Evolutionary conservation across 139 green algal genomes (phyloP).

Genomic region (Desmodesmus armatus): DNA sequence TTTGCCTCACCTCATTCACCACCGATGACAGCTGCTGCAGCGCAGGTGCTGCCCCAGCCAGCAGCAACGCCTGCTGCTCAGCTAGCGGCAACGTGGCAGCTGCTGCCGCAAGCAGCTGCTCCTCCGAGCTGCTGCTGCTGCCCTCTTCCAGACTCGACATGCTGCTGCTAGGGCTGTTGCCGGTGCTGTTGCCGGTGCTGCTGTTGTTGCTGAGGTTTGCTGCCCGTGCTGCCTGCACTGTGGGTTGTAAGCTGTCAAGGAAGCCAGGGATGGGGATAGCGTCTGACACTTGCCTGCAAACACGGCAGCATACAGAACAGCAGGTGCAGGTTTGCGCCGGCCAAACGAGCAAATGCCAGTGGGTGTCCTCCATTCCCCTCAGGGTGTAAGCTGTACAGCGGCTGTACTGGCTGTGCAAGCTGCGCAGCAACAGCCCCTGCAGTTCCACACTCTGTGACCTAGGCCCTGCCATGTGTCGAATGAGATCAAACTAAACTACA

Average conservation of each 20-base stretch:
- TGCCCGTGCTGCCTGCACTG: constrained; percentile 42
- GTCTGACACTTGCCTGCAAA: constrained; percentile 70
- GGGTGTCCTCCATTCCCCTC: no score
- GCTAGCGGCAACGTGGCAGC: constrained; percentile 27
- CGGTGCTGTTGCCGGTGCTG: background rate
- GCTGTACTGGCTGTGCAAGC: no score
- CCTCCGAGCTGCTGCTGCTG: background rate
- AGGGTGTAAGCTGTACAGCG: no score
- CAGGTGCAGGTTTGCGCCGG: no score
- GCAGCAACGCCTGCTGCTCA: constrained; percentile 39
- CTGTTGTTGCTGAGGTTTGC: background rate
- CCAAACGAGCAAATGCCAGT: no score
- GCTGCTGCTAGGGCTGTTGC: constrained; percentile 19
- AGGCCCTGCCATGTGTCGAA: no score
- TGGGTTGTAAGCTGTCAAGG: constrained; percentile 54
- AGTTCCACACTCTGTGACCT: no score
- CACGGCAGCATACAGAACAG: no score
- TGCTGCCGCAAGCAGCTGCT: constrained; percentile 47
- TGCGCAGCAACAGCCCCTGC: no score
- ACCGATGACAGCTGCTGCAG: constrained; percentile 65
- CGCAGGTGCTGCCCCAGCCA: constrained; percentile 47
- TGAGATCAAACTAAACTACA: no score
- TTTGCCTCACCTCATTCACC: constrained; percentile 56
- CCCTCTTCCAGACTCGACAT: background rate
- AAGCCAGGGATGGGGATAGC: constrained; percentile 76